phyloP scores from a whole-genome alignment of 495 filamentous ascomycete species.

The Ramalina intermedia region DNA sequence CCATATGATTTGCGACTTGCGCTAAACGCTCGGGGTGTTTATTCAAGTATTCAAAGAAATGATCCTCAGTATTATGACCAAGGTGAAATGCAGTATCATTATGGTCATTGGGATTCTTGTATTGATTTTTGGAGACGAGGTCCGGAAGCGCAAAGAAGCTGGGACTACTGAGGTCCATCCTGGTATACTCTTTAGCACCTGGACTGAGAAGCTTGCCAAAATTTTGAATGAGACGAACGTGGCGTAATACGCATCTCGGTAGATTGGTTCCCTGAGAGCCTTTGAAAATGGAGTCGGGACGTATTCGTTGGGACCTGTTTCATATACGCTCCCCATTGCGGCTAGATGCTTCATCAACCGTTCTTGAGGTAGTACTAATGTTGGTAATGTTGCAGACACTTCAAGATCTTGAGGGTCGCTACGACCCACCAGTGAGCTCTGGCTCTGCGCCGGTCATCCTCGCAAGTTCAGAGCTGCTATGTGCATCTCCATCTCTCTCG shows the following conservation, averaged over 20 bases:
- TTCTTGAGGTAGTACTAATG: too few relatives aligned
- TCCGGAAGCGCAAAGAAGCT: slow-evolving; percentile 20
- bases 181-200: background rate
- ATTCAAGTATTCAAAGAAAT: slow-evolving; percentile 19
- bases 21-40: slow-evolving; percentile 11
- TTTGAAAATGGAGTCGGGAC: slow-evolving; percentile 21
- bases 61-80: slow-evolving; percentile 17
- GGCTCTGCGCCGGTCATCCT: too few relatives aligned
- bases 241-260: slow-evolving; percentile 8
- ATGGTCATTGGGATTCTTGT: slow-evolving; percentile 17
- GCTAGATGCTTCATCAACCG: slow-evolving; percentile 20
- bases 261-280: slow-evolving; percentile 21
- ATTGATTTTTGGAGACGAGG: slow-evolving; percentile 17
- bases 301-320: slow-evolving; percentile 24
- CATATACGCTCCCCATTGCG: slow-evolving; percentile 24
- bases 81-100: slow-evolving; percentile 20
- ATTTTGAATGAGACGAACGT: background rate
- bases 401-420: too few relatives aligned
- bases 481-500: slow-evolving; percentile 2
- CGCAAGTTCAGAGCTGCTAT: too few relatives aligned
- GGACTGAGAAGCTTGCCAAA: background rate
- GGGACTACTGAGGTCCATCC: slow-evolving; percentile 13
- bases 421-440: too few relatives aligned
- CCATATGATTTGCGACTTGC: slow-evolving; percentile 24
- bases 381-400: too few relatives aligned